Percentiles rank a stretch among this genome's conserved stretches.
These are phyloP conservation scores for Croton setiger DNA, from an alignment of 441 rosid genomes.

Conservation along the genomic window DNA sequence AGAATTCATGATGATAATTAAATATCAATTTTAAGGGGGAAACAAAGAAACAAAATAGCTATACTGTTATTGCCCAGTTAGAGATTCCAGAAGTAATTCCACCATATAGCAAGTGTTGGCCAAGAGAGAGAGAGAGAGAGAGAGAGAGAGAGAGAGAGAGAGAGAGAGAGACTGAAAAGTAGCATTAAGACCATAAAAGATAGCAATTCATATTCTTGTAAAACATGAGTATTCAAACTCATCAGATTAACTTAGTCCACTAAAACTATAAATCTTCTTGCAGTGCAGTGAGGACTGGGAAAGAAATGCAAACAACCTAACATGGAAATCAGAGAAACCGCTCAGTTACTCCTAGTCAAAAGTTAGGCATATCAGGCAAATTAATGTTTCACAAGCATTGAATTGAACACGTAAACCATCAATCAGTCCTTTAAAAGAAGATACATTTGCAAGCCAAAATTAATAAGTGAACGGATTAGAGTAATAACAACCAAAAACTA, in stretches of 20 bases:
- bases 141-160: no score
- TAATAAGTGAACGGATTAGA: no score
- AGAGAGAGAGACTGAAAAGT: no score
- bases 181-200: neutral
- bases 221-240: neutral
- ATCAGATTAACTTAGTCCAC: neutral
- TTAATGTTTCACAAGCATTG: neutral
- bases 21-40: no score
- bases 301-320: neutral
- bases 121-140: no score
- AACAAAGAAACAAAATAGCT: no score
- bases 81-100: no score
- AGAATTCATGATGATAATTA: no score
- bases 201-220: neutral
- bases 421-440: neutral
- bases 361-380: neutral
- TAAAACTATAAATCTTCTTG: neutral
- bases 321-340: neutral
- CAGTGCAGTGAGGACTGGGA: neutral
- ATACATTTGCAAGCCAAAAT: neutral
- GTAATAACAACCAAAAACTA: neutral
- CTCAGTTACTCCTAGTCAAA: neutral
- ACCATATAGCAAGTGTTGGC: no score
- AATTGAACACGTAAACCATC: neutral
- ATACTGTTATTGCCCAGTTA: no score